Evolutionary conservation across 441 rosid genomes (phyloP), one percentile per base, ranked within the genome.

Genomic region (Gossypium gossypioides): DNA sequence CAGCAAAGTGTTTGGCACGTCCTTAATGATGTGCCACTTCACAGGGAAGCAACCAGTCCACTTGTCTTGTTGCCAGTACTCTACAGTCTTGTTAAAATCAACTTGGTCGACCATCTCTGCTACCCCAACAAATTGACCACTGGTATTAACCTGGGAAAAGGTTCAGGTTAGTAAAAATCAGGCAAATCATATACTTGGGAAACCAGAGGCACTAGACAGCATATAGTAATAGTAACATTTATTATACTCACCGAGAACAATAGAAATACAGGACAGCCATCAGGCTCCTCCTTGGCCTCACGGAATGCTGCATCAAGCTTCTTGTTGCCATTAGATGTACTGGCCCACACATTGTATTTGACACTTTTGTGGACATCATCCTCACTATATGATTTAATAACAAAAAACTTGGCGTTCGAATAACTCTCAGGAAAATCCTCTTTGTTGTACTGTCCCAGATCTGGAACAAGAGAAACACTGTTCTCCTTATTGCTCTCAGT

Each of bases 31-130:
- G 71, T 84, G 95, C 95, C 95, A 87, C 78, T 85, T 88, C 74
- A 86, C 82, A 56, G 92, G 87, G 80, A 89, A 89, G 75, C 89
- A 86, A 59, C 95, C 95, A 79, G 81, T 75, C 95, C 92, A 89
- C 85, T 88, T 89, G 72, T 89, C 92, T 73, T 89, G 95, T 73
- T 87, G 95, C 92, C 95, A 89, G 69, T 86, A 89, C 29, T 85
- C 91, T 56, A 85, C 72, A 24, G 85, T 86, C 78, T 79, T 87
- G 77, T 87, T 76, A 79, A 87, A 89, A 81, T 89, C 91, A 68
- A 89, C 89, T 18, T 87, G 86, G 10, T 92, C 91, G 19, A 70
- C 77, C 95, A 89, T 89, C 78, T 89, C 92, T 0, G 92, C 92
- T 50, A 87, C 59, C 46, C 92, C 95, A 75, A 88, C 90, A 80